Base-by-base conservation (phyloP, 257 asterid genomes). In the Osmanthus fragrans region DNA sequence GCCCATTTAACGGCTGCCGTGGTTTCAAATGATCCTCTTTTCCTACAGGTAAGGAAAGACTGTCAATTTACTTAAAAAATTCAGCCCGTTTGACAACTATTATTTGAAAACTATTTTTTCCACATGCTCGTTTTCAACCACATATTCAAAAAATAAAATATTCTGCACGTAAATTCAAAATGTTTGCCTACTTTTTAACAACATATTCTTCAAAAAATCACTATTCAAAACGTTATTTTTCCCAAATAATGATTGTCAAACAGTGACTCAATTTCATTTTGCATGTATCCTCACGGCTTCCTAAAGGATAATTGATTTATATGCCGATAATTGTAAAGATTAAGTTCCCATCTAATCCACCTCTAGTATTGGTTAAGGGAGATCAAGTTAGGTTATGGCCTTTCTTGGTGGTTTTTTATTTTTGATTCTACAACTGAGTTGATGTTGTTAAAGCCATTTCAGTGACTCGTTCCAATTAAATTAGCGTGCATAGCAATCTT, bases 1-100 rank as follows among this genome's bases (percentile, higher is more conserved):
- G 99, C 99, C 1, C 98, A 96, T 84, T 84, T 96, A 77, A 96
- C 99, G 0, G 98, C 98, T 51, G 99, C 98, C 0, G 92, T 93
- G 23, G 98, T 96, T 80, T 96, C 99, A 30, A 96, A 93, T 66
- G 98, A 96, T 72, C 86, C 87, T 77, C 64, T 92, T 74, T 96
- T 96, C 82, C 82, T 87, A 65, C 97, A 93, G 76, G 98, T 90
- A 87, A 86, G 92, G 45, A 49, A 5, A 54, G 37, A 27, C 27
- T 6, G 1, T 7, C 13, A 8, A 16, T n/a, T 12, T 6, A 7
- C n/a, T 34, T 36, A 33, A 11, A 51, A 4, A 3, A 16, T 49
- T 70, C 34, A 32, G 34, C 34, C 34, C 34, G 34, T 32, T 32
- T 32, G 34, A 32, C 5, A 32, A 32, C 34, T 2, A 32, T 32